Evolutionary conservation across 2,329 filamentous ascomycete species (phyloP), one percentile per base, ranked within the genome.

Genomic region (Aspergillus sp.): DNA sequence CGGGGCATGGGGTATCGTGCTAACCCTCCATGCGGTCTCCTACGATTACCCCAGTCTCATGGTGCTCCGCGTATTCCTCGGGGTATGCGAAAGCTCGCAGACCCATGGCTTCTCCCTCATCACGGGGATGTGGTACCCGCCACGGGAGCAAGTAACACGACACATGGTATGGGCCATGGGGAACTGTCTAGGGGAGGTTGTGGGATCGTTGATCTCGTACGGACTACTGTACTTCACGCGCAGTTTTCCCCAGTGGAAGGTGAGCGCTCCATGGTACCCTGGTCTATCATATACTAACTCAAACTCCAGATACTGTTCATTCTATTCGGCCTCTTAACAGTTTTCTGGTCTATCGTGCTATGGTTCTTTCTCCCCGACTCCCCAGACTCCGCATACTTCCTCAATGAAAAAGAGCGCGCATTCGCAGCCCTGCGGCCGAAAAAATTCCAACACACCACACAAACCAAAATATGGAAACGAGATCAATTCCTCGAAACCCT

Each of bases 401-500:
- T 58, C 1, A 44, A 36, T 16, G 45, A 47, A 3, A 35, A 42
- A 2, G 51, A 58, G 35, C 54, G 54, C n/a, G 52, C 50, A 10
- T 33, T 53, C 10, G 56, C 54, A 6, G 51, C 48, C 8, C 42
- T 50, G 0, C 51, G 54, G n/a, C 26, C 47, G 3, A 40, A 49
- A 26, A 32, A 30, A 20, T 36, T 14, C 40, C 47, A 51, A 9
- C 48, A 43, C 16, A 53, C 48, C 10, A 46, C 45, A 3, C 47
- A 51, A 38, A 49, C 36, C n/a, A 45, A 49, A 2, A 30, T 48
- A 20, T 56, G 54, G 54, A 52, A 54, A 16, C 44, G 45, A 35
- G 46, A 45, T 19, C 70, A 73, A 53, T 61, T 69, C 33, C 44
- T 60, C 7, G 70, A 73, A 54, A 65, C 67, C 0, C 49, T 72